phyloP scores from a whole-genome alignment of 1,284 basidiomycete species.

The Polyporus tsugae region DNA sequence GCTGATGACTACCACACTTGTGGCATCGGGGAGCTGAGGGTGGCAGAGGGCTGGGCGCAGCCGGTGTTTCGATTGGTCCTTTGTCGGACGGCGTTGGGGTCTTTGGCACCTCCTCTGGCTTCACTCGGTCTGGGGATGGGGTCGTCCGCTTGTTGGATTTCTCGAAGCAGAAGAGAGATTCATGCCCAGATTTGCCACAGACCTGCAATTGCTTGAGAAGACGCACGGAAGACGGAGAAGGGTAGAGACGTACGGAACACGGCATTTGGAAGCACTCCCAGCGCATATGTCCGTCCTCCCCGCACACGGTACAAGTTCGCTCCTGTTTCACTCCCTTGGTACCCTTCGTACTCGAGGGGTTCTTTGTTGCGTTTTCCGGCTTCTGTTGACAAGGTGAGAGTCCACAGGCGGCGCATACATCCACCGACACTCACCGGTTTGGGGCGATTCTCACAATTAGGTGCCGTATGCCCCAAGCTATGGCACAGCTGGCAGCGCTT shows the following conservation, averaged over 20 bases:
- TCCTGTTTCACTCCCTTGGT: not conserved
- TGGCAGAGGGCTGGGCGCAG: too few species aligned
- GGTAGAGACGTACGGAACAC: conserved; percentile 4
- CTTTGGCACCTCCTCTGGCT: not conserved
- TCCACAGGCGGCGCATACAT: not conserved
- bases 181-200: conserved; percentile 4
- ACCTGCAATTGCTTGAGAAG: not conserved
- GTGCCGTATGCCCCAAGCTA: conserved; percentile 11
- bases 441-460: conserved; percentile 10
- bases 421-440: not conserved
- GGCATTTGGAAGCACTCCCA: conserved; percentile 5
- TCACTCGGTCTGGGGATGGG: not conserved
- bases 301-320: not conserved
- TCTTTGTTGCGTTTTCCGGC: not conserved
- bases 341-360: not conserved
- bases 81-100: not conserved
- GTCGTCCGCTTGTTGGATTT: not conserved
- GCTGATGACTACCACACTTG: conserved; percentile 4
- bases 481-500: conserved; percentile 16
- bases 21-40: not conserved
- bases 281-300: conserved; percentile 7
- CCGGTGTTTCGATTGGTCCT: not conserved
- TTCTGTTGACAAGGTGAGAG: not conserved
- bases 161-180: not conserved
- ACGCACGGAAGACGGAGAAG: not conserved